Conservation (phyloP, 192 early-diverging fungal species). For the Rhizophagus clarus region DNA sequence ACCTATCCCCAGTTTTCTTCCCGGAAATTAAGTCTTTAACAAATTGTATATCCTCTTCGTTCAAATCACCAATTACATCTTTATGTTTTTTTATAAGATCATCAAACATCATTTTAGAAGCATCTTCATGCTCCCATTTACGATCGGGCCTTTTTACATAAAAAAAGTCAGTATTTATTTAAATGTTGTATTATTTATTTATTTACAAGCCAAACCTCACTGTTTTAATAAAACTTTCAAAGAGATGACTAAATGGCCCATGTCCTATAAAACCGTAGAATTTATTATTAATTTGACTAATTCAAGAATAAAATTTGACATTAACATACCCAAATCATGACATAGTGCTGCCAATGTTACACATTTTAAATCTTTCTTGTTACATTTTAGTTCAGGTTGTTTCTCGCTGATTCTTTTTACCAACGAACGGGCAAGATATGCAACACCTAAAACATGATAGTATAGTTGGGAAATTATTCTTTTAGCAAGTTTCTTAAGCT, state of each 20-base stretch:
- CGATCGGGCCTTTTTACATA: constrained; percentile 43
- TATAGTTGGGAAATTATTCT: not conserved
- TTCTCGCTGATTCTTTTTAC: constrained; percentile 68
- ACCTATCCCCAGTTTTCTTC: not conserved
- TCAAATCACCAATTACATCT: constrained; percentile 53
- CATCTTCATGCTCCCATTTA: constrained; percentile 75
- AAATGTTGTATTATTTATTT: not conserved
- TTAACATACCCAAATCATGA: constrained; percentile 81
- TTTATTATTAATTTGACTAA: not conserved
- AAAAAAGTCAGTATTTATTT: not conserved
- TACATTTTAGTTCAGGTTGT: constrained; percentile 80
- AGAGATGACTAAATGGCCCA: constrained; percentile 94
- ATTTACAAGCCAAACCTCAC: constrained; percentile 30
- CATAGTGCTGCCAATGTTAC: constrained; percentile 88
- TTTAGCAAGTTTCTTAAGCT: too few species aligned
- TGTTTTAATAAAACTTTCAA: constrained; percentile 87
- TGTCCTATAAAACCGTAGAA: constrained; percentile 58
- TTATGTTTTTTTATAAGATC: constrained; percentile 72
- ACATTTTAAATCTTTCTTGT: constrained; percentile 78
- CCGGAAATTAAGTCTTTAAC: constrained; percentile 77
- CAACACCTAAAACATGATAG: constrained; percentile 64
- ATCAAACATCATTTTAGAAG: constrained; percentile 84
- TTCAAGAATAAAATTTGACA: not conserved
- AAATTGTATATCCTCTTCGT: constrained; percentile 56
- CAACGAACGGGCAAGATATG: constrained; percentile 74